Evolutionary conservation across 352 stramenopile genomes (phyloP).

Genomic region (Blastocystis sp.): DNA sequence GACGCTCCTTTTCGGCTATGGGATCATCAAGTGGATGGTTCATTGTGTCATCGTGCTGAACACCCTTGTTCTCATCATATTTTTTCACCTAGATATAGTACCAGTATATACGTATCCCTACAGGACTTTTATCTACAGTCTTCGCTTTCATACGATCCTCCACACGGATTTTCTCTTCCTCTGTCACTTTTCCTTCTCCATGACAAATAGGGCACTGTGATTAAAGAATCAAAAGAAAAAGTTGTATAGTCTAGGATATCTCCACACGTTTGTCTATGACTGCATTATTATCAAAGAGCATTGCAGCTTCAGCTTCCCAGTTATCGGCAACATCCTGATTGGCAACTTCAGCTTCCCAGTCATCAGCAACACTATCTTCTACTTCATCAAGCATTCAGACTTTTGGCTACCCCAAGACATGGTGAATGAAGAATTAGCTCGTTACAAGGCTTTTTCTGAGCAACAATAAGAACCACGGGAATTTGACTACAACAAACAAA

Average conservation of each 20-base stretch:
- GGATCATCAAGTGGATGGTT: slow-evolving; percentile 60
- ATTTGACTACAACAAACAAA: no score
- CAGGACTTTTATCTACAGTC: neutral
- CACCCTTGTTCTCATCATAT: slow-evolving; percentile 48
- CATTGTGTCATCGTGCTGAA: neutral
- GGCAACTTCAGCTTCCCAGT: slow-evolving; percentile 62
- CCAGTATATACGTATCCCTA: neutral
- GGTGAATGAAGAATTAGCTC: neutral
- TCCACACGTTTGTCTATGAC: slow-evolving; percentile 66
- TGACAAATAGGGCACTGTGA: slow-evolving; percentile 58
- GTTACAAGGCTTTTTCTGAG: no score
- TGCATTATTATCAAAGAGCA: slow-evolving; percentile 40
- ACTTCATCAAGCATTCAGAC: neutral
- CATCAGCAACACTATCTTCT: slow-evolving; percentile 60
- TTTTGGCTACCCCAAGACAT: slow-evolving; percentile 51
- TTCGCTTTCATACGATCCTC: slow-evolving; percentile 66
- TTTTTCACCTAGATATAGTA: slow-evolving; percentile 18
- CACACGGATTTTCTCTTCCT: slow-evolving; percentile 60
- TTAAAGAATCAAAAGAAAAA: slow-evolving; percentile 8
- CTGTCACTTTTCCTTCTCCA: slow-evolving; percentile 64
- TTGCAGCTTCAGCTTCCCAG: slow-evolving; percentile 52
- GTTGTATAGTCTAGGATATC: slow-evolving; percentile 35
- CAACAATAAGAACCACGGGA: no score
- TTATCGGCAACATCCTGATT: slow-evolving; percentile 26
- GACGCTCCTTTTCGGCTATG: slow-evolving; percentile 64